Base-by-base conservation (phyloP, 2,329 filamentous ascomycete genomes). In the Aspergillus puulaauensis region DNA sequence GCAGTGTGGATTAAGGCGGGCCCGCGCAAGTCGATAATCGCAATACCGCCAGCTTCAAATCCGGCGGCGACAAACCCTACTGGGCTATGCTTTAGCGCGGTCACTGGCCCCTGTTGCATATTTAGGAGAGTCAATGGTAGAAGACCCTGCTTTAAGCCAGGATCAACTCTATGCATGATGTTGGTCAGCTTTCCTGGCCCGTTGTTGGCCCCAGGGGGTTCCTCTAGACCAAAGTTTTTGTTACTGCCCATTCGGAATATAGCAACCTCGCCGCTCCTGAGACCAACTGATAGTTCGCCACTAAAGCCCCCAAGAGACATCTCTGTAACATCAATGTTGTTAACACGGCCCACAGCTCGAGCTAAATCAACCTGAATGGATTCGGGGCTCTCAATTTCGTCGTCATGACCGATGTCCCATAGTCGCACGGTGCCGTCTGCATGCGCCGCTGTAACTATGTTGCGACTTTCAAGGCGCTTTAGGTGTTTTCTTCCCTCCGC, bases 201-300 rank as follows among this genome's bases (percentile, higher is more conserved):
- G 15, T 84, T 79, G 64, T 83, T 83, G 57, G 75, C 65, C 24
- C 79, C 80, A 56, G 83, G 57, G 54, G 79, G 78, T 14, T 81
- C 74, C 44, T 90, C 86, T 59, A 83, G 82, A 12, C 91, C 91
- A 61, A 83, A 86, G 58, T 85, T 85, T 57, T 84, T 83, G 72
- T 98, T 98, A 27, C 80, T 80, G n/a, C 88, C 91, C 91, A 93
- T 98, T 64, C 90, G 83, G 70, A 93, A 98, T 14, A 98, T 79
- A 1, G 92, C 83, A 0, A 96, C 81, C 73, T 99, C 95, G n/a
- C 95, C 95, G 37, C 84, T 86, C 57, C 82, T 82, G 4, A 93
- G 86, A 6, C 95, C 95, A 23, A 90, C 90, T 4, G 87, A 92
- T 40, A 98, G 82, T 73, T 99, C 95, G 51, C 90, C 91, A 5